Evolutionary conservation across 495 filamentous ascomycete genomes (phyloP), one percentile per base, ranked within the genome.

Genomic region (Xanthoparmelia taractica): DNA sequence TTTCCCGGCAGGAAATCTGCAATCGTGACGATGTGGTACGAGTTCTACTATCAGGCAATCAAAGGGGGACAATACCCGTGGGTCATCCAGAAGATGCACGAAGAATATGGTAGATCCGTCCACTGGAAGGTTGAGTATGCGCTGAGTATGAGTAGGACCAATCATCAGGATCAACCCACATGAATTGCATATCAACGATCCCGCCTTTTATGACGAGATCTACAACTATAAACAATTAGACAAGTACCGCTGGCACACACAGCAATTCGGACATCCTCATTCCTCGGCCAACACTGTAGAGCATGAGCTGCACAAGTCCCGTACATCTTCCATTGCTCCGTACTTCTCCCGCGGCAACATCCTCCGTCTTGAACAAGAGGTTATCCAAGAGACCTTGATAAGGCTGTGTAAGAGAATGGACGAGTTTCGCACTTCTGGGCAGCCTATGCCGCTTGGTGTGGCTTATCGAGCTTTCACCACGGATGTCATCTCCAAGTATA

Each of bases 271-370:
- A 23, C 43, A 45, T 8, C 43, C 43, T 8, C 3, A n/a, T 45
- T 45, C 43, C 20, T 45, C 43, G 8, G 43, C 43, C 58, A 72
- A 73, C 13, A 83, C 82, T 8, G 67, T 79, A n/a, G 52, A 64
- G 37, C 75, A 78, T 59, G 74, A 80, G 33, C 70, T 77, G n/a
- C 81, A 84, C 67, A 69, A 73, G 11, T 60, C 70, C 12, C 74
- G 81, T 8, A 77, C 80, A 36, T 67, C 61, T n/a, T 72, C 77
- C 12, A 56, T 81, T 23, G 77, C 69, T 50, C 74, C 70, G 31
- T 80, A 79, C 70, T 84, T 85, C 72, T 83, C 80, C 8, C 83
- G 77, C 37, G 67, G 67, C 15, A 73, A 74, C 34, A 71, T 83
- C 18, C 40, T 58, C 0, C 66, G 65, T 25, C 63, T 84, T 4